Base-by-base conservation (phyloP, 768 basidiomycete species). In the Mycena vulgaris region DNA sequence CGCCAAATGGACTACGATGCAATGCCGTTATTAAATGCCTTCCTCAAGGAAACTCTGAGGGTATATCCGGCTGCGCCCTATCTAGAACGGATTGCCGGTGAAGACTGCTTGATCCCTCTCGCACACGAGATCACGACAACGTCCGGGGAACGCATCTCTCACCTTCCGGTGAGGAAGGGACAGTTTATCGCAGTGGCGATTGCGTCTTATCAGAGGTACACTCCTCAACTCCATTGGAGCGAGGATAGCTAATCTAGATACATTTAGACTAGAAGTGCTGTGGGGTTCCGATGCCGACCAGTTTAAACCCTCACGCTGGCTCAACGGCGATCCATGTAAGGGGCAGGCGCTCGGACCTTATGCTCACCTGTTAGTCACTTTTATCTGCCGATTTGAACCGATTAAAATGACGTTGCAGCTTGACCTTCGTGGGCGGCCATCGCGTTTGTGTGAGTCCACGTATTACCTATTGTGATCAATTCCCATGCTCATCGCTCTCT, bases 251-350 rank as follows among this genome's bases (percentile, higher is more conserved):
- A 11, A 21, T 27, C 31, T 49, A n/a, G 19, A 11, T 21, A 9
- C 19, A n/a, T 35, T 31, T n/a, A 70, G 69, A 40, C 7, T 56
- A 31, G 45, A 73, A 42, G 68, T 72, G 2, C 67, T 78, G 10
- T 87, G 87, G 86, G 86, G 86, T 23, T 35, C 77, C 16, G 84
- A 87, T 56, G 80, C 85, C 21, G 76, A 80, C 33, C 74, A 74
- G 40, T 88, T 83, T 75, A 75, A 80, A n/a, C 85, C 86, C 6
- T 85, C 85, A 58, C 81, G 87, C 30, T 87, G 87, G 86, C 75
- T 86, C 16, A 68, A 76, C 25, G 78, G 78, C 30, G 31, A 67
- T 17, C 63, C 71, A 5, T 65, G 45, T 31, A 61, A 49, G 53
- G 71, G 71, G 6, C 56, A 64, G 27, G 57, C 66, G 0, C 23